Base-by-base conservation (phyloP, 306 rosid genomes). In the Alnus rubra region DNA sequence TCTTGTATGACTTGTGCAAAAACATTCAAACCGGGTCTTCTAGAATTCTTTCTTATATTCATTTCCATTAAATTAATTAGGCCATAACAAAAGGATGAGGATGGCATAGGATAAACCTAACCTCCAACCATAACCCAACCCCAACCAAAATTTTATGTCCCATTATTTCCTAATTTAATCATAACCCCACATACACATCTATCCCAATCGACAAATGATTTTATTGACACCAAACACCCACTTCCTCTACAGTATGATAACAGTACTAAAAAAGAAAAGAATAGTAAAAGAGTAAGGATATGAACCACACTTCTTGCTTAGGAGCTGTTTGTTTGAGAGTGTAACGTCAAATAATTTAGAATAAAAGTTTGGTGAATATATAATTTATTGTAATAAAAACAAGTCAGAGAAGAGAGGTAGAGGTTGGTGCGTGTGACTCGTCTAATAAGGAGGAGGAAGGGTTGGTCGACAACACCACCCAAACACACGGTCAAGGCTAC, bases 401-500 rank as follows among this genome's bases (percentile, higher is more conserved):
- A 10, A 15, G 3, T 13, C 12, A 18, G 18, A 7, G 3, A 51
- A 30, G 48, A 23, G 35, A 4, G 3, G 37, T 23, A 2, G 7
- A 11, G 60, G 59, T 75, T 82, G 80, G 72, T 23, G 53, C 55
- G 70, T 82, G 87, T 82, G 87, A 74, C 82, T 72, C 74, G 74
- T 71, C 76, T 51, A 16, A 74, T 30, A 18, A 3, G 18, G 54
- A n/a, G 33, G 68, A 56, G 64, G 89, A 85, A 73, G 76, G 90
- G 84, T 86, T 84, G 94, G 87, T 87, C 76, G 89, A 71, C 87
- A 5, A 69, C 77, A 44, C 69, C 81, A 83, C 79, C 82, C 70
- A 84, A 42, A 79, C 84, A 28, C 86, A 44, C 49, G 3, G 90
- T 86, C 87, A 81, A 81, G 74, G 30, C 64, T 39, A 49, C 42